A percentile compares a stretch with the other conserved stretches of the same genome.
phyloP scores from a whole-genome alignment of 352 stramenopile species.

The Phytophthora pluvialis region DNA sequence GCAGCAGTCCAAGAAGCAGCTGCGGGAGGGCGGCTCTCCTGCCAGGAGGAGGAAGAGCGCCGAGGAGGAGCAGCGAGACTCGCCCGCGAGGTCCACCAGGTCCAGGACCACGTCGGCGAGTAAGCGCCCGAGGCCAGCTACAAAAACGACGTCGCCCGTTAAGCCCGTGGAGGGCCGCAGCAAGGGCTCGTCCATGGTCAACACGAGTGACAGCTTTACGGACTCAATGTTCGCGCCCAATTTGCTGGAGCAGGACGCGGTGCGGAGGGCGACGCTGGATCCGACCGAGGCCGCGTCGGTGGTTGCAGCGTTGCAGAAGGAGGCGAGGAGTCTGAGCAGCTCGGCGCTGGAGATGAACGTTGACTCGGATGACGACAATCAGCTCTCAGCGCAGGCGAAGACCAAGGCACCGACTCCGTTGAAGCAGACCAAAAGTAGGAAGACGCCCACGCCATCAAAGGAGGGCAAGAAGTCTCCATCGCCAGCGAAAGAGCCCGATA shows the following conservation, averaged over 20 bases:
- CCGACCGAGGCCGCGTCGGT: conserved; percentile 51
- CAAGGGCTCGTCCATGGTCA: conserved; percentile 22
- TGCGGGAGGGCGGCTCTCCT: not conserved
- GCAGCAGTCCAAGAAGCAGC: not conserved
- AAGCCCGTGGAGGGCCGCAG: conserved; percentile 2
- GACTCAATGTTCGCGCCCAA: conserved; percentile 57
- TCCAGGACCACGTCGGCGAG: conserved; percentile 9
- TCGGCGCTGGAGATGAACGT: conserved; percentile 16
- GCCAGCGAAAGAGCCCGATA: not conserved
- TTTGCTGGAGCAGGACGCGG: conserved; percentile 39
- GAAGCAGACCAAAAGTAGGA: conserved; percentile 11
- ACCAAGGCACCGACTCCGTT: not conserved
- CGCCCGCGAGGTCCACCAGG: conserved; percentile 13
- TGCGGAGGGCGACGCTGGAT: conserved; percentile 60
- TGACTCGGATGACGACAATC: conserved; percentile 9
- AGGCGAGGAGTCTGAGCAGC: conserved; percentile 21
- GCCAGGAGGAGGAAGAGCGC: not conserved
- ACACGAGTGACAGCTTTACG: conserved; percentile 56
- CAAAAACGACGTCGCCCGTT: conserved; percentile 16
- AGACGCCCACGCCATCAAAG: conserved; percentile 13
- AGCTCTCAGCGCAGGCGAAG: not conserved
- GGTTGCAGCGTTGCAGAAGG: conserved; percentile 45
- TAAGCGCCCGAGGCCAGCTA: conserved; percentile 23
- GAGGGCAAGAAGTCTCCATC: conserved; percentile 3
- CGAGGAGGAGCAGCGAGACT: conserved; percentile 8